Evolutionary conservation across 176 grass and related monocot species (phyloP), one percentile per base, ranked within the genome.

Genomic region (Elaeis guineensis): DNA sequence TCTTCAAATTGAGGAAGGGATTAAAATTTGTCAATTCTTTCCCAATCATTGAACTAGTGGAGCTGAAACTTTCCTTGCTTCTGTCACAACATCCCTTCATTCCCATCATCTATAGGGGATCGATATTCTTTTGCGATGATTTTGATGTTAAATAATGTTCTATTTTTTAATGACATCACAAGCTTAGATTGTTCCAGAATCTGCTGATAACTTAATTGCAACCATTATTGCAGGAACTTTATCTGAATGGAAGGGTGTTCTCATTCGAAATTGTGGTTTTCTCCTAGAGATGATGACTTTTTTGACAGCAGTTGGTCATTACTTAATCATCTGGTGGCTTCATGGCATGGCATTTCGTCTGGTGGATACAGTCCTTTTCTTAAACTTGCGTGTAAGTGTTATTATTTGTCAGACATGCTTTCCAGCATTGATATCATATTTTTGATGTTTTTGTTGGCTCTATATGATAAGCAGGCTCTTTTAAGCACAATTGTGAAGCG

Each of bases 321-420:
- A 93, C 63, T 85, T 79, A 16, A 89, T 83, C 74, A 99, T 88
- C 49, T 89, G 83, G 83, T 99, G 87, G 79, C 84, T 93, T 72
- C 87, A 82, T 75, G 94, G 94, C 70, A 89, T 99, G 82, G 77
- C 77, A 18, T 93, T 99, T 86, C 94, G 89, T 81, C 77, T 99
- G 64, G 85, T 83, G 57, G 94, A 99, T 56, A 79, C 77, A n/a
- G 66, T 99, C 70, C 88, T 99, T 74, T 67, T 99, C 60, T 66
- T 93, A 67, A 89, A 99, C 57, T 77, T 89, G 67, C 94, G 94
- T 69, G 94, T 99, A 63, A 86, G 94, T 80, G 58, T n/a, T 63
- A 22, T 44, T 39, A 44, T 14, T 44, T 44, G 35, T 12, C 2
- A 3, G 11, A 12, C 11, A 44, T 44, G 35, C 35, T 44, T 44